Conservation (phyloP, 306 rosid species). For the Quercus variabilis region DNA sequence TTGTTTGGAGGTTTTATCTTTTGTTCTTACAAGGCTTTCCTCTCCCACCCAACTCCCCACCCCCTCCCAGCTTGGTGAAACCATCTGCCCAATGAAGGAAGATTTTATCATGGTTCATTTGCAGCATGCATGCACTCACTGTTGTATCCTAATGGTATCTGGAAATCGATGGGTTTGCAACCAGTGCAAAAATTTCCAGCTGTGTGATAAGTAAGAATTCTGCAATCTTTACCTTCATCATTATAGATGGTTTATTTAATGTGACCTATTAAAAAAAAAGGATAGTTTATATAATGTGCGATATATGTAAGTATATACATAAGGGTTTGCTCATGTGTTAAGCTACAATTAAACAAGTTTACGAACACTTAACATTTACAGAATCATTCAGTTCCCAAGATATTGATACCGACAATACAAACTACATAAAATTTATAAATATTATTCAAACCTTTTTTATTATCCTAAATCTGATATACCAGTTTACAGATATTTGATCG, state of each 20-base stretch:
- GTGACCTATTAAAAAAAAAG: no score
- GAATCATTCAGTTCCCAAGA: neutral
- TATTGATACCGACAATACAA: neutral
- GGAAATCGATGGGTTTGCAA: slow-evolving; percentile 88
- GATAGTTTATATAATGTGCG: neutral
- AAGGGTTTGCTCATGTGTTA: neutral
- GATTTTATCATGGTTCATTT: slow-evolving; percentile 98
- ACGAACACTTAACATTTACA: neutral
- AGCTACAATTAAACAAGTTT: neutral
- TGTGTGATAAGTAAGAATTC: slow-evolving; percentile 81
- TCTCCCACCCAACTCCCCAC: slow-evolving; percentile 3
- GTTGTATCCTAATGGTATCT: slow-evolving; percentile 83
- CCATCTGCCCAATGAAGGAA: slow-evolving; percentile 96
- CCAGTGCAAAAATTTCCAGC: slow-evolving; percentile 87
- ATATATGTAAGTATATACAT: neutral
- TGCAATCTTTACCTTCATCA: slow-evolving; percentile 12
- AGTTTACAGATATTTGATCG: neutral
- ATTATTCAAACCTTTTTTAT: neutral
- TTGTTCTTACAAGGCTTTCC: slow-evolving; percentile 19
- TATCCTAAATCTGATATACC: neutral
- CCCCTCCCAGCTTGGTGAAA: slow-evolving; percentile 83
- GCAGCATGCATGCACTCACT: slow-evolving; percentile 78
- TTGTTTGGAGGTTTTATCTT: neutral
- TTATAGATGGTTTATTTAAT: neutral
- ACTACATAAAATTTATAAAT: neutral